Evolutionary conservation across 805 yeast genomes (phyloP), one percentile per base, ranked within the genome.

Genomic region (Kazachstania psychrophila): DNA sequence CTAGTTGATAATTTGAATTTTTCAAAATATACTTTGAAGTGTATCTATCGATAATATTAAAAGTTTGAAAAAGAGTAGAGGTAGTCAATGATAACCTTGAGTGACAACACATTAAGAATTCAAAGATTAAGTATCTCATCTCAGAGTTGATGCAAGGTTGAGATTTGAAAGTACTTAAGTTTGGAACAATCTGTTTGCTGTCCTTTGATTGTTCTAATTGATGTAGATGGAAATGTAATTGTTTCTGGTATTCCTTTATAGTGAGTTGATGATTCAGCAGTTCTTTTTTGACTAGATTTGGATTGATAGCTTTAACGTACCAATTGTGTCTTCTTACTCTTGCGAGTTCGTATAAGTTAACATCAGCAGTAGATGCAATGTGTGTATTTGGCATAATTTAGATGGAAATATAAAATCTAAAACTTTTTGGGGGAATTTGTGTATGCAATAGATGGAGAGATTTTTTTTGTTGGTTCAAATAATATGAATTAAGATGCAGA

Each of bases 41-140:
- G 63, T 88, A 88, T 39, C 95, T 72, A 58, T 89, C 96, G 39
- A 88, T 73, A 42, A 87, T 70, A 48, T 76, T 76, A 41, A 81
- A 72, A 43, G 81, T 73, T 53, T 73, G 70, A 56, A 66, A 81
- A 58, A 79, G 70, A 33, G 77, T 88, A 58, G 72, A 77, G 25
- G 72, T 77, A 37, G 70, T 74, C 50, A 78, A 70, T 46, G 65
- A 79, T 49, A 70, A 68, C 42, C 75, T 76, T 38, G 77, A 70
- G 61, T 77, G 78, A 39, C 75, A 66, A 30, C 86, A 89, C 56
- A 85, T 68, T 28, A 87, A 61, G 50, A 87, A 88, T 51, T 87
- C 95, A 38, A 89, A 74, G 39, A 89, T 66, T 46, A 78, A 75
- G 19, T 79, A 76, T 50, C 96, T 73, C 74, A 85, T 82, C n/a